These are phyloP conservation scores for Globisporangium okanoganense DNA, from an alignment of 352 stramenopile genomes.

Conservation along the genomic window DNA sequence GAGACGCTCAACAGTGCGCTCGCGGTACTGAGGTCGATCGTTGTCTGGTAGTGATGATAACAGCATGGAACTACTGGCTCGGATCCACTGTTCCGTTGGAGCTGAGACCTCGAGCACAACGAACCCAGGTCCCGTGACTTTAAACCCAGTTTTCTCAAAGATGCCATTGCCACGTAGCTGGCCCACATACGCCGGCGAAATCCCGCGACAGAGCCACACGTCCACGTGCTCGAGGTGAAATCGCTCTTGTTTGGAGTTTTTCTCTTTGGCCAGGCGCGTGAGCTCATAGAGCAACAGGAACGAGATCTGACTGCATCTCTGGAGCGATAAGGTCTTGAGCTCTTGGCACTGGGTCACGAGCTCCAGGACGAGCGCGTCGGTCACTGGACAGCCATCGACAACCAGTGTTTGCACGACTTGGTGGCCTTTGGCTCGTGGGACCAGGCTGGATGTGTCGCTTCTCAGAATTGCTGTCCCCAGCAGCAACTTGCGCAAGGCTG, in stretches of 20 bases:
- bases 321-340: slow-evolving; percentile 16
- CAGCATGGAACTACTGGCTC: not conserved
- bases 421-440: not conserved
- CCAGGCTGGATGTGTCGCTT: no score
- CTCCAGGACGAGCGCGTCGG: slow-evolving; percentile 22
- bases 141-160: slow-evolving; percentile 8
- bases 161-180: slow-evolving; percentile 13
- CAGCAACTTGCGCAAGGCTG: not conserved
- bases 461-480: not conserved
- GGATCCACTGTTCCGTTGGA: not conserved
- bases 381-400: slow-evolving; percentile 17
- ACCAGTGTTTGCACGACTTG: slow-evolving; percentile 19
- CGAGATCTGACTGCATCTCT: slow-evolving; percentile 21
- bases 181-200: slow-evolving; percentile 21
- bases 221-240: slow-evolving; percentile 13
- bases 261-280: slow-evolving; percentile 12
- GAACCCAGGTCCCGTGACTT: slow-evolving; percentile 23
- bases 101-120: slow-evolving; percentile 16
- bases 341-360: slow-evolving; percentile 16
- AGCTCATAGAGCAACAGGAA: slow-evolving; percentile 36
- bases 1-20: not conserved
- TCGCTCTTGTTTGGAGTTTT: not conserved
- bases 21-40: not conserved
- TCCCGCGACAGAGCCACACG: slow-evolving; percentile 29
- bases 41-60: not conserved